phyloP scores from a whole-genome alignment of 2,329 filamentous ascomycete genomes.

The Trichoderma semiorbis region DNA sequence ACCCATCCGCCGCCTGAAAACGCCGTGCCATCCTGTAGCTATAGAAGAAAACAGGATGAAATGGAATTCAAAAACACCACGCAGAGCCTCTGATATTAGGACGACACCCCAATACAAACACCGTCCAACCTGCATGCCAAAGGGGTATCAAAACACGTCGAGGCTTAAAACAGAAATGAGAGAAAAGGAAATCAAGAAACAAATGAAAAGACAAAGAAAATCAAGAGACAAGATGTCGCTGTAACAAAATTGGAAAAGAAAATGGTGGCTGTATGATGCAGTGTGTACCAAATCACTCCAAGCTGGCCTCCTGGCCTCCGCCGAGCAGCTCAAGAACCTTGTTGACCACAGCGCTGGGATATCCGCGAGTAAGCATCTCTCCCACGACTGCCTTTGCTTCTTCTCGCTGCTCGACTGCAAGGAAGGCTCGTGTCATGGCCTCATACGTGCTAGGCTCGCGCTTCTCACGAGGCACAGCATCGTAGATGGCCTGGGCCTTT shows the following conservation, averaged over 20 bases:
- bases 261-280: background rate
- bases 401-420: constrained; percentile 76
- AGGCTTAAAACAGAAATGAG: constrained; percentile 18
- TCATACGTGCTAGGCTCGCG: constrained; percentile 98
- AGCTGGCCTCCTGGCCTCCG: constrained; percentile 43
- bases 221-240: background rate
- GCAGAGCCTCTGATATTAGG: constrained; percentile 21
- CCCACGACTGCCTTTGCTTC: constrained; percentile 74
- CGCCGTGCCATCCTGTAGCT: constrained; percentile 14
- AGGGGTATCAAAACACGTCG: constrained; percentile 27
- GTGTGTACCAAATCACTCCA: constrained; percentile 22
- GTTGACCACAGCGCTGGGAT: constrained; percentile 85
- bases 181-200: constrained; percentile 24
- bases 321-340: constrained; percentile 91
- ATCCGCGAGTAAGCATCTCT: constrained; percentile 88
- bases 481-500: constrained; percentile 76
- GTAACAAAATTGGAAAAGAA: background rate
- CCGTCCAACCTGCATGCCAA: constrained; percentile 20
- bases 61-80: background rate
- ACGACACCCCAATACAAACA: constrained; percentile 23
- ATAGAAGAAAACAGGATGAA: background rate
- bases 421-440: constrained; percentile 92
- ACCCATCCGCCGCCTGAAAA: constrained; percentile 15
- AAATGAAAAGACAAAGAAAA: constrained; percentile 5
- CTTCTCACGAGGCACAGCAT: constrained; percentile 69